Conservation (phyloP, 805 yeast genomes). For the Metschnikowia sp. region DNA sequence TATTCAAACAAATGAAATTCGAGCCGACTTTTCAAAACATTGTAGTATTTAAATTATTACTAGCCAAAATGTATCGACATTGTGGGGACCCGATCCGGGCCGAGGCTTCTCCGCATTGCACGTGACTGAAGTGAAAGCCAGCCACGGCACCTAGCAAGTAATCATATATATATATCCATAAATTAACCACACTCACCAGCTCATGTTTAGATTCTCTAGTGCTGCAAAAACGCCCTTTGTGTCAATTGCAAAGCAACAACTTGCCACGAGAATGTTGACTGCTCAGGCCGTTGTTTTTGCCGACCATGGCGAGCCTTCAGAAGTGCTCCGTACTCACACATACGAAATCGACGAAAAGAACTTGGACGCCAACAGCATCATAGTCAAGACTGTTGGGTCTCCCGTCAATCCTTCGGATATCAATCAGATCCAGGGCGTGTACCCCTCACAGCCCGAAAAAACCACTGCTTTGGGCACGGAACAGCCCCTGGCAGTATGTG, state of each 20-base stretch:
- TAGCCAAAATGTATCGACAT: no score
- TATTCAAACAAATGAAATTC: no score
- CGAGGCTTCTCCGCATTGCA: slow-evolving; percentile 3
- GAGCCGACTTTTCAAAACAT: no score
- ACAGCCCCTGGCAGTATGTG: slow-evolving; percentile 26
- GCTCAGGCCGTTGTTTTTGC: slow-evolving; percentile 68
- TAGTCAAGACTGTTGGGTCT: slow-evolving; percentile 36
- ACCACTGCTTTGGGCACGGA: slow-evolving; percentile 52
- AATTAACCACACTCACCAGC: neutral
- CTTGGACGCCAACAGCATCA: slow-evolving; percentile 30
- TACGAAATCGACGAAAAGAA: slow-evolving; percentile 48
- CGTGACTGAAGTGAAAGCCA: neutral
- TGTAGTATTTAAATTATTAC: no score
- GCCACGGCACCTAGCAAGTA: neutral
- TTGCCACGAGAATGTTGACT: slow-evolving; percentile 35
- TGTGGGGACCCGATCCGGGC: no score
- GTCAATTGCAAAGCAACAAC: slow-evolving; percentile 4
- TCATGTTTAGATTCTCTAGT: slow-evolving; percentile 13
- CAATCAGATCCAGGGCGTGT: slow-evolving; percentile 46
- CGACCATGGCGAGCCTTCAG: slow-evolving; percentile 63
- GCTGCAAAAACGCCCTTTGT: slow-evolving; percentile 3
- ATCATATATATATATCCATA: no score
- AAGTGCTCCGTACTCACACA: slow-evolving; percentile 50
- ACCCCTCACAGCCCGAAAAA: slow-evolving; percentile 47
- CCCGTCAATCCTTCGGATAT: slow-evolving; percentile 46